A percentile compares a stretch with the other conserved stretches of the same genome.
Conservation (phyloP, 139 green algal genomes). For the Astrephomene gubernaculifera region DNA sequence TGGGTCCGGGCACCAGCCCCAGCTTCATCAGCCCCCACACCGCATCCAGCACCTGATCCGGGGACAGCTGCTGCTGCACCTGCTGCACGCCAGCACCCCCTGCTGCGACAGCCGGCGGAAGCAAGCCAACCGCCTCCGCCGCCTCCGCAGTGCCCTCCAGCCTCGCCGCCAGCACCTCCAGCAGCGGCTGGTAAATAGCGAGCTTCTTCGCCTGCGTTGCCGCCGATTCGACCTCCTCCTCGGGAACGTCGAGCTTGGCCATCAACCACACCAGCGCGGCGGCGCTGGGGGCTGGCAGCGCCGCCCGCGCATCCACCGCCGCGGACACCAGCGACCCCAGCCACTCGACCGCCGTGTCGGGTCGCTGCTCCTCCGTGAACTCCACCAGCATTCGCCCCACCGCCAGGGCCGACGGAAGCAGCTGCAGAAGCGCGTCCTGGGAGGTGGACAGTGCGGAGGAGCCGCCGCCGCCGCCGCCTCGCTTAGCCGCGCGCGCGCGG, state of each 20-base stretch:
- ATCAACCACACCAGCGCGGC: conserved; percentile 16
- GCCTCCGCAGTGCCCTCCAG: not conserved
- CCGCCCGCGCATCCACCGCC: not conserved
- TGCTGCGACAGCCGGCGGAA: not conserved
- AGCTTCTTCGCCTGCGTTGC: not conserved
- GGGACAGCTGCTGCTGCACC: not conserved
- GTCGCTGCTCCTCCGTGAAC: not conserved
- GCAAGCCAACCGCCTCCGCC: too few species aligned
- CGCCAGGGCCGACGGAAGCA: not conserved
- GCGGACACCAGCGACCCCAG: conserved; percentile 1
- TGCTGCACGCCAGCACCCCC: not conserved
- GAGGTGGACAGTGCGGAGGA: too few species aligned
- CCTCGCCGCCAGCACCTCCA: not conserved
- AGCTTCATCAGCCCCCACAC: conserved; percentile 2
- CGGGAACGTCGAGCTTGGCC: not conserved
- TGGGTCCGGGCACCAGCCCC: not conserved
- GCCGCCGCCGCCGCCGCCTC: not conserved
- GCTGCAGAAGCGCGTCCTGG: not conserved
- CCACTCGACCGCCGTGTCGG: not conserved
- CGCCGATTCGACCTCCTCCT: not conserved
- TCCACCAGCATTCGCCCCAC: conserved; percentile 12
- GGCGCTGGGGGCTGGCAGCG: not conserved
- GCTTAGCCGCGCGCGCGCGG: not conserved
- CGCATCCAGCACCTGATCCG: not conserved
- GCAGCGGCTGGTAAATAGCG: too few species aligned